These are phyloP conservation scores for Lactarius akahatsu DNA, from an alignment of 768 basidiomycete species.

Conservation along the genomic window DNA sequence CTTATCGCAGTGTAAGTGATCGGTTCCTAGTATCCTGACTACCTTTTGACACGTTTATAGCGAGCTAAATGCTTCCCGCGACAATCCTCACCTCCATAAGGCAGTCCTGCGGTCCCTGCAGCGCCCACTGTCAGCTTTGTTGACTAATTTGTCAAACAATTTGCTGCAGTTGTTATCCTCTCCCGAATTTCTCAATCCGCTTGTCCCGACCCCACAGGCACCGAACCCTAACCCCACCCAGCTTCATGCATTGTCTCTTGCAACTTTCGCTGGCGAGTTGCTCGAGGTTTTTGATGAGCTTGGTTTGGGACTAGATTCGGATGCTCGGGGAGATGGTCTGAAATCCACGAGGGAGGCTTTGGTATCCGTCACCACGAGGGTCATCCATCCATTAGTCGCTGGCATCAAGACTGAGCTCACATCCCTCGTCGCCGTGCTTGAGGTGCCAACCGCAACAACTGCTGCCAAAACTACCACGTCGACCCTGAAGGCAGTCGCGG, in stretches of 20 bases:
- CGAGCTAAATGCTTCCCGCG: conserved; percentile 64
- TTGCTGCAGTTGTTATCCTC: conserved; percentile 68
- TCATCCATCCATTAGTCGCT: conserved; percentile 61
- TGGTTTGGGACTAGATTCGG: conserved; percentile 58
- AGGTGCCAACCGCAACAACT: conserved; percentile 38
- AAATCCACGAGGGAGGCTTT: conserved; percentile 69
- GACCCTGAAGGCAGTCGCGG: conserved; percentile 10
- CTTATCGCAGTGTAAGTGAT: conserved; percentile 67
- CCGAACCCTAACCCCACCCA: conserved; percentile 65
- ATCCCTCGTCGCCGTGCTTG: conserved; percentile 62
- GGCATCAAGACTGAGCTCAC: conserved; percentile 61
- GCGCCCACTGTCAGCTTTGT: conserved; percentile 71
- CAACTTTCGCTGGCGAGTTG: conserved; percentile 71
- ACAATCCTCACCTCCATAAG: conserved; percentile 62
- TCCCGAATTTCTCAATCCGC: conserved; percentile 53
- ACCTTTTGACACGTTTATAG: conserved; percentile 41
- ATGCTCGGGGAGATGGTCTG: conserved; percentile 65
- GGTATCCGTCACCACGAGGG: conserved; percentile 62
- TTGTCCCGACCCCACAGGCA: conserved; percentile 49
- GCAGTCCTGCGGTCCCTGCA: conserved; percentile 74
- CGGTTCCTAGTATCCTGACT: neutral
- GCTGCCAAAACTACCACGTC: conserved; percentile 8
- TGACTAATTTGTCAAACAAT: conserved; percentile 66
- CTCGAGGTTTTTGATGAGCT: conserved; percentile 68
- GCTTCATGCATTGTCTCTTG: conserved; percentile 65